Evolutionary conservation across 768 basidiomycete genomes (phyloP).

Genomic region (Leucocoprinus leucothites): DNA sequence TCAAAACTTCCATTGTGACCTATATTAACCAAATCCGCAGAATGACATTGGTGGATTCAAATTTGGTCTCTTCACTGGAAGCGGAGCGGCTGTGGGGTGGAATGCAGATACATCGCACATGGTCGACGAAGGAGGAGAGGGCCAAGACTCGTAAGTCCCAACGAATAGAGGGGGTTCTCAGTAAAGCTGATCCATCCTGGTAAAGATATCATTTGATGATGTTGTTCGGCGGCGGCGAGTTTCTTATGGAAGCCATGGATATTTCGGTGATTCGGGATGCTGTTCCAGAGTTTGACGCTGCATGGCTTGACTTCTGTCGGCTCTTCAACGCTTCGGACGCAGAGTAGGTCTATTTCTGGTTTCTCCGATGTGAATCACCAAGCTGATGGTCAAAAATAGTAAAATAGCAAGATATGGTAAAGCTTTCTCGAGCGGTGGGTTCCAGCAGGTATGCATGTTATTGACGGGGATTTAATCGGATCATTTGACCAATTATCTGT

Average conservation of each 20-base stretch:
- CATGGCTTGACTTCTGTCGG: conserved; percentile 37
- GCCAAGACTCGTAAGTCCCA: conserved; percentile 26
- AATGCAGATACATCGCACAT: conserved; percentile 35
- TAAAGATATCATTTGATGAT: conserved; percentile 31
- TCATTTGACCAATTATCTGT: neutral
- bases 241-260: conserved; percentile 39
- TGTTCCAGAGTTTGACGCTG: conserved; percentile 32
- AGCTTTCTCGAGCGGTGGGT: conserved; percentile 31
- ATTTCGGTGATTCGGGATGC: conserved; percentile 28
- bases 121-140: conserved; percentile 34
- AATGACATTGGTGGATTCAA: conserved; percentile 33
- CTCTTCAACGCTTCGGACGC: conserved; percentile 32
- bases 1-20: neutral
- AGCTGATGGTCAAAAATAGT: conserved; percentile 14
- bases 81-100: conserved; percentile 34
- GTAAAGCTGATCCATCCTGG: neutral
- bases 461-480: neutral
- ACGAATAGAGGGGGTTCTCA: neutral
- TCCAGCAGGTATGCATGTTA: conserved; percentile 21
- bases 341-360: conserved; percentile 22
- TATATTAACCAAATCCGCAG: conserved; percentile 14
- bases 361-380: neutral
- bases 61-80: conserved; percentile 34
- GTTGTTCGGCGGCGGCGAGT: conserved; percentile 35
- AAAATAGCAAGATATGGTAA: conserved; percentile 34